These are phyloP conservation scores for Ogataea philodendri DNA, from an alignment of 805 yeast species.

Conservation along the genomic window DNA sequence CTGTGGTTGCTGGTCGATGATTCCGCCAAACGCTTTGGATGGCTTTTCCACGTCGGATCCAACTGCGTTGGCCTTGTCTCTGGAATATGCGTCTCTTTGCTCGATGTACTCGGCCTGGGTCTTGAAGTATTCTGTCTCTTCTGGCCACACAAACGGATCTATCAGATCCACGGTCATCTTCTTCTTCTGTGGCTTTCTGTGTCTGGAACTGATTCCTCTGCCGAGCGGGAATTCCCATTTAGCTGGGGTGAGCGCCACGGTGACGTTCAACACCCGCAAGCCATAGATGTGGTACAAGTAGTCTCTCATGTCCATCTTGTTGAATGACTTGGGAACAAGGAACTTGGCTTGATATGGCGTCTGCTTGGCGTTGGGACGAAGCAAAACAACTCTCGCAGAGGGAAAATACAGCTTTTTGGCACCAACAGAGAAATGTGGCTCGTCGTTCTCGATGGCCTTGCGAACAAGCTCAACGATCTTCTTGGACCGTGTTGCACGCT, in stretches of 20 bases:
- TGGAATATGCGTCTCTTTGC: conserved; percentile 52
- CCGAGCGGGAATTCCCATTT: conserved; percentile 56
- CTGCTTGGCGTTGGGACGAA: conserved; percentile 93
- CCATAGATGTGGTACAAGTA: conserved; percentile 90
- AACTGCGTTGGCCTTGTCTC: conserved; percentile 43
- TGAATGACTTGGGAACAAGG: conserved; percentile 89
- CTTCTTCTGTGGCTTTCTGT: conserved; percentile 77
- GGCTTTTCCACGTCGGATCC: conserved; percentile 75
- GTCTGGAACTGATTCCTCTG: conserved; percentile 59
- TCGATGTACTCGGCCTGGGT: conserved; percentile 36
- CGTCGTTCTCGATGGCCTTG: conserved; percentile 56
- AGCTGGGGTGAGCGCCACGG: conserved; percentile 80
- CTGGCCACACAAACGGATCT: conserved; percentile 97
- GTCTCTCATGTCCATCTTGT: conserved; percentile 91
- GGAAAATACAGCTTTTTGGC: conserved; percentile 78
- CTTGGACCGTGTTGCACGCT: conserved; percentile 30
- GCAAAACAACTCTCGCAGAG: conserved; percentile 70
- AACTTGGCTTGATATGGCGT: conserved; percentile 97
- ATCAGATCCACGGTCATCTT: conserved; percentile 97
- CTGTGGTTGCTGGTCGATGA: conserved; percentile 51
- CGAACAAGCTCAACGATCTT: conserved; percentile 29
- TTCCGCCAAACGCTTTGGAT: conserved; percentile 71
- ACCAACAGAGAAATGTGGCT: conserved; percentile 83
- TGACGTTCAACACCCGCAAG: conserved; percentile 80
- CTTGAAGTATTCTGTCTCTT: conserved; percentile 37